Conservation (phyloP, 2,329 filamentous ascomycete species). For the Trichoderma lentiforme region DNA sequence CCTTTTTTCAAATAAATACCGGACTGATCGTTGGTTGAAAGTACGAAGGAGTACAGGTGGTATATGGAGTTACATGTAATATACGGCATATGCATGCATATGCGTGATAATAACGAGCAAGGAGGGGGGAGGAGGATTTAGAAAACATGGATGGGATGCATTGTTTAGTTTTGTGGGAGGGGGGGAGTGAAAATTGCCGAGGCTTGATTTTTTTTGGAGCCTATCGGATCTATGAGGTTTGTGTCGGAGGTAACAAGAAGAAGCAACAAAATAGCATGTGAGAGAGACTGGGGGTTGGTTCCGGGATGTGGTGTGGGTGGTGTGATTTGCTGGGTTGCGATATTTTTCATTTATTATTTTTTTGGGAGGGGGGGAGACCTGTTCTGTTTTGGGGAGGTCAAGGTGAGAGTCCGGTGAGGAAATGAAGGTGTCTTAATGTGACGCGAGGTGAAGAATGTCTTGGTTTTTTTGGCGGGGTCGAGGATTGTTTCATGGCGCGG, state of each 20-base stretch:
- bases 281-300: not conserved
- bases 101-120: not conserved
- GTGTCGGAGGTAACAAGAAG: not conserved
- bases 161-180: not conserved
- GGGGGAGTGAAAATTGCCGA: not conserved
- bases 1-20: not conserved
- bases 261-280: not conserved
- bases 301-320: not conserved
- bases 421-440: not conserved
- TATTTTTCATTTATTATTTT: not conserved
- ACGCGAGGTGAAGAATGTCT: not conserved
- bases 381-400: not conserved
- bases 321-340: not conserved
- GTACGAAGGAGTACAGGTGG: not conserved
- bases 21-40: not conserved
- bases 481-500: not conserved
- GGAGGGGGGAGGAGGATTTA: not conserved
- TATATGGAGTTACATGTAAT: not conserved
- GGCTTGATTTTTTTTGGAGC: not conserved
- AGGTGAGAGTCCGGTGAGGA: not conserved
- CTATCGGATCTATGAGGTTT: not conserved
- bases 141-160: not conserved
- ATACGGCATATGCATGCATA: constrained; percentile 10
- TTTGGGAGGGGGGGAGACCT: not conserved
- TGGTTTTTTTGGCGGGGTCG: not conserved